Base-by-base conservation (phyloP, 805 yeast species). In the Saccharomycopsis malanga region DNA sequence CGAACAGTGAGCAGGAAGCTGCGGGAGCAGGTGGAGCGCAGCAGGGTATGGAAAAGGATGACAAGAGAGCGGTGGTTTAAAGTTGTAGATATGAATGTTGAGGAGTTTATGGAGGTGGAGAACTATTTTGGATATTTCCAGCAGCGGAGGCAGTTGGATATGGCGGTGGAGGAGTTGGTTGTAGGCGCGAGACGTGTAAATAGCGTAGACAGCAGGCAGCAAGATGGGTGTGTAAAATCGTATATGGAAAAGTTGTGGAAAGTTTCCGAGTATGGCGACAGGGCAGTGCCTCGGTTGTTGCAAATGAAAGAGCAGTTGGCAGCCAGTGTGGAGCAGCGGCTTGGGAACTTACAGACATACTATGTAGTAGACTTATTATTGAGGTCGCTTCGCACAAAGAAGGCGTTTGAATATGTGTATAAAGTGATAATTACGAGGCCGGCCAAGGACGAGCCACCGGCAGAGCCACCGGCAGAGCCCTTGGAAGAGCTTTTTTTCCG, bases 401-500 rank as follows among this genome's bases (percentile, higher is more conserved):
- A 2, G 5, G 45, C 20, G 14, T 32, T 42, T 20, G 32, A 42
- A 21, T n/a, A 34, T 20, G 9, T 42, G 5, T 41, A 41, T 17
- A 21, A 42, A 15, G 18, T 14, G 12, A 6, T n/a, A 34, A 4
- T 14, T n/a, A 15, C n/a, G 18, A 32, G 15, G 17, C 12, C 6
- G 7, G 18, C 17, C 36, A 6, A 32, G 17, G 36, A 9, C 7
- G 6, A 34, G 9, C 9, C 12, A 15, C 7, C 7, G 5, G 22
- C 27, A 4, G 21, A 41, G 27, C 30, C 30, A 27, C 9, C 27
- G n/a, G 9, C 23, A 18, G 15, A 23, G 15, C 30, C 9, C 14
- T 23, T 43, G 14, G 46, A 43, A 20, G 46, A 43, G 24, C n/a
- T 10, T 7, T 43, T 43, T 24, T 43, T 35, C 35, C 15, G 22